A percentile compares a stretch with the other conserved stretches of the same genome.
Evolutionary conservation across 2,329 filamentous ascomycete species (phyloP).

Genomic region (Trichophyton equinum): DNA sequence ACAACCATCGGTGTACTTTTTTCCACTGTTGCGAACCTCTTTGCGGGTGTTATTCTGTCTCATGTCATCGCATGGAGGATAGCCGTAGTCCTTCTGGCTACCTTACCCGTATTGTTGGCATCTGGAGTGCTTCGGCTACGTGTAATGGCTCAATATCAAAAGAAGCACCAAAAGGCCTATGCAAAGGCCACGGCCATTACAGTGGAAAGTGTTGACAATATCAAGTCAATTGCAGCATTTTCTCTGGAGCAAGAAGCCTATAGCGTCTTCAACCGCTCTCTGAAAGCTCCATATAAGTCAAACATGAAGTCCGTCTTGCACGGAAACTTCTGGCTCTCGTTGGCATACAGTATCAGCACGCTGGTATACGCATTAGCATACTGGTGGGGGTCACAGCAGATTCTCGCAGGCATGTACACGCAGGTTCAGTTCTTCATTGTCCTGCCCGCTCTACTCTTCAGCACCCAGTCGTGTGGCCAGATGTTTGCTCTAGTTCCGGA

Average conservation of each 20-base stretch:
- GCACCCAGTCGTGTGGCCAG: conserved; percentile 55
- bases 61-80: conserved; percentile 61
- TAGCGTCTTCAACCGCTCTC: conserved; percentile 27
- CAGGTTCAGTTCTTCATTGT: conserved; percentile 57
- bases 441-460: conserved; percentile 52
- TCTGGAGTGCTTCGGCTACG: conserved; percentile 55
- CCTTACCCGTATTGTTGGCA: conserved; percentile 52
- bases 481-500: conserved; percentile 59
- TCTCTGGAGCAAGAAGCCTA: conserved; percentile 35
- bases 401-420: conserved; percentile 48
- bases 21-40: conserved; percentile 50
- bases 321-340: conserved; percentile 26
- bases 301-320: conserved; percentile 34
- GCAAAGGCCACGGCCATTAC: conserved; percentile 33
- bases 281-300: conserved; percentile 31
- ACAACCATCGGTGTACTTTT: conserved; percentile 55
- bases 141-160: conserved; percentile 45
- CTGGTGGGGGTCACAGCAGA: conserved; percentile 60
- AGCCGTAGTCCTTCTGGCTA: conserved; percentile 53
- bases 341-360: conserved; percentile 36
- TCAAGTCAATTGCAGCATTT: conserved; percentile 34
- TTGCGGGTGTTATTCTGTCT: conserved; percentile 51
- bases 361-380: conserved; percentile 59
- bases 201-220: conserved; percentile 35
- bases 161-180: conserved; percentile 35